Evolutionary conservation across 164 flowering plant genomes (phyloP), one percentile per base, ranked within the genome.

Genomic region (Stephania cephalantha): DNA sequence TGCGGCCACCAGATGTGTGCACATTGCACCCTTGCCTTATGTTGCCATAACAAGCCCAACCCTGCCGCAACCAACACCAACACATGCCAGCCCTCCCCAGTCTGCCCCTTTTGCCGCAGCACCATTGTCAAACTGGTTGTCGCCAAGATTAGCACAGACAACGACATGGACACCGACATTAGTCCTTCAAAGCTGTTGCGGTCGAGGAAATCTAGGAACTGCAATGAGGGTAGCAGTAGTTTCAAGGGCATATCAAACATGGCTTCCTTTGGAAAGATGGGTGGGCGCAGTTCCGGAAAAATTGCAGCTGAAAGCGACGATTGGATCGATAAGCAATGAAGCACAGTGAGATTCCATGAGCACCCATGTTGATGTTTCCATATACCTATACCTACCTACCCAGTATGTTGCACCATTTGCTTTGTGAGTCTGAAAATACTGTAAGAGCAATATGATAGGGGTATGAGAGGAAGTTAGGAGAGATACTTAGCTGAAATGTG

Each of bases 1-100:
- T 95, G 99, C 66, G 97, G 98, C 71, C 98, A 95, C 79, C 97
- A 90, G 72, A 95, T 95, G 99, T 95, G 99, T 85, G 99, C 98
- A 0, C 96, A 90, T 71, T 95, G 99, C 87, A 90, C 94, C 11
- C 86, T 95, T 31, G 88, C 98, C 69, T 85, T 95, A 6, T 95
- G 99, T 78, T 93, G 98, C 85, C 91, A 93, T 86, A 93, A 86
- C 84, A 93, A 95, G 75, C 97, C 99, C 17, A 88, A 95, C 83
- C 95, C 99, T 0, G 80, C 93, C 15, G 1, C 42, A 35, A 4
- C 42, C 42, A 35, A 35, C 42, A 50, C 55, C 30, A 89, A 91
- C 0, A 74, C 89, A 15, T 77, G 75, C 71, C 66, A 83, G 17
- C 77, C 81, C 0, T 83, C 90, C 20, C 99, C 98, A 0, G 83